Evolutionary conservation across 2,329 filamentous ascomycete genomes (phyloP), one percentile per base, ranked within the genome.

Genomic region (Endoconidiophora laricicola): DNA sequence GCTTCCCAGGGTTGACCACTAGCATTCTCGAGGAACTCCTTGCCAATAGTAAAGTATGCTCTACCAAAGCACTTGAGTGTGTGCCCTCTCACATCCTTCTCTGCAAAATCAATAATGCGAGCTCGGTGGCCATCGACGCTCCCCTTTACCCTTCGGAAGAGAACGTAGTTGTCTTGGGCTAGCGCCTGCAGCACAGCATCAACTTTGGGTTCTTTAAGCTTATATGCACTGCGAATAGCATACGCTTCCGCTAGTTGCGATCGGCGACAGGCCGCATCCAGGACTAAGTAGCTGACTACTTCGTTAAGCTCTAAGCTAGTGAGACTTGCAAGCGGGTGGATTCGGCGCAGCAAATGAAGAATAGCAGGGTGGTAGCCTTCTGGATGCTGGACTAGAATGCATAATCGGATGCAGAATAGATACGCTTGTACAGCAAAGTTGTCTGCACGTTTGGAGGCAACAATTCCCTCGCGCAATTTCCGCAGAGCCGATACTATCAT

Each of bases 351-450:
- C 2, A 95, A 73, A 58, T 94, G 79, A 38, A 83, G 73, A 20
- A 96, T 76, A 1, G 90, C 86, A 0, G 90, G 86, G 55, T 90
- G 82, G 63, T 96, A 98, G 1, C 87, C 87, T 57, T 94, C 86
- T 57, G 82, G 83, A 57, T 93, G 81, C 55, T 80, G 78, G 52
- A 83, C 78, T 33, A 94, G 74, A 55, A 98, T 81, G 22, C 84
- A 80, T 23, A 88, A 72, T 49, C 88, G 82, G 58, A 94, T 85
- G 58, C 85, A 86, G 69, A 96, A 96, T 55, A 94, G 78, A 65
- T 96, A 94, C 14, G 81, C 85, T 57, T 87, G 80, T n/a, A 83
- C 78, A 1, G 90, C 81, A 64, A 98, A 98, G 48, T 76, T 70
- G 60, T 94, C 84, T 36, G 72, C 69, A 18, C 88, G 78, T 48